Conservation (phyloP, 305 asterid species). For the Plantago coronopus region DNA sequence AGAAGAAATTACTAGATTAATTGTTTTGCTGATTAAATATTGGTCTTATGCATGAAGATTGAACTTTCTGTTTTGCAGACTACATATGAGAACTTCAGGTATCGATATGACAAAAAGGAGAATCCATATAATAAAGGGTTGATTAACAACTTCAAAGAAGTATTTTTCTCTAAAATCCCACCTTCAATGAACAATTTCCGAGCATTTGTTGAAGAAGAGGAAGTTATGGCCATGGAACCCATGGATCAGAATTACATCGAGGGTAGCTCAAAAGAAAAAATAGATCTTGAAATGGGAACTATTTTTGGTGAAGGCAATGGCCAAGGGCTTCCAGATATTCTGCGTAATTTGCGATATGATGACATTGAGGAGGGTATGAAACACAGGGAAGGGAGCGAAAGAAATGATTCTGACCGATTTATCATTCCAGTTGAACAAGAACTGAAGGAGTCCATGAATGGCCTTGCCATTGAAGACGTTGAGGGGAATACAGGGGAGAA, state of each 20-base stretch:
- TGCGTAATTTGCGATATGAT: conserved; percentile 51
- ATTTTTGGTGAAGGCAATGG: conserved; percentile 38
- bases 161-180: conserved; percentile 66
- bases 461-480: conserved; percentile 24
- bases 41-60: conserved; percentile 1
- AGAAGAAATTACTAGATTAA: too few species aligned
- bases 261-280: conserved; percentile 55
- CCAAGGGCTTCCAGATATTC: conserved; percentile 52
- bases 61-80: conserved; percentile 46
- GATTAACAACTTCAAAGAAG: conserved; percentile 57
- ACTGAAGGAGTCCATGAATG: conserved; percentile 24
- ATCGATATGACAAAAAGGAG: conserved; percentile 61
- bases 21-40: conserved; percentile 1
- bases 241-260: conserved; percentile 34
- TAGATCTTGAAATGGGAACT: conserved; percentile 68
- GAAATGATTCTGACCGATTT: conserved; percentile 28
- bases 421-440: conserved; percentile 36
- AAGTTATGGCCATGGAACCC: conserved; percentile 36
- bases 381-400: conserved; percentile 40
- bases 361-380: conserved; percentile 44
- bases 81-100: conserved; percentile 82
- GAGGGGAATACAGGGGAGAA: conserved; percentile 25
- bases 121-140: conserved; percentile 81
- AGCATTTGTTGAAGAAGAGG: conserved; percentile 50
- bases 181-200: conserved; percentile 66